These are phyloP conservation scores for Ophiostoma pallidulum DNA, from an alignment of 2,329 filamentous ascomycete species.

Conservation along the genomic window DNA sequence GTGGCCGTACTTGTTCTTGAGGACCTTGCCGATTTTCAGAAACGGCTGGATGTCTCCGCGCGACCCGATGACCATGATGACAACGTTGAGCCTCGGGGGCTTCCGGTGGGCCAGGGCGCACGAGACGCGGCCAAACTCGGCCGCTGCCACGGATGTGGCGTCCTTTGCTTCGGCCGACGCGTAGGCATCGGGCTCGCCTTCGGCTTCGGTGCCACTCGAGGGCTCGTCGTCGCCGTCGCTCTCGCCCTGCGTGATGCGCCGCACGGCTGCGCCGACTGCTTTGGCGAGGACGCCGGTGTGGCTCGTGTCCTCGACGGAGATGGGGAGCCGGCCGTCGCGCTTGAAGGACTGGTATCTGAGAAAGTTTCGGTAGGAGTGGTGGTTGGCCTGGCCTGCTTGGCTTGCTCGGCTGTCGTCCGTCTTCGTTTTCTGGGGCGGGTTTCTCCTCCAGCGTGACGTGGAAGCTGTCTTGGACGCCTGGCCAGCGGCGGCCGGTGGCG, in stretches of 20 bases:
- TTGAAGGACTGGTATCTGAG: conserved; percentile 31
- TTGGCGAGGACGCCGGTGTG: conserved; percentile 66
- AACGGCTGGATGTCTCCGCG: conserved; percentile 77
- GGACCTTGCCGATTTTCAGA: conserved; percentile 60
- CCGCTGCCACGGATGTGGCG: conserved; percentile 13
- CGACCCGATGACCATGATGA: conserved; percentile 75
- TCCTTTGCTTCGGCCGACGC: background rate
- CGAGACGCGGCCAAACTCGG: conserved; percentile 14
- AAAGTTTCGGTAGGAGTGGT: background rate
- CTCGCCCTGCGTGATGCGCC: conserved; percentile 39
- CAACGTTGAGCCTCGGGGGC: conserved; percentile 58
- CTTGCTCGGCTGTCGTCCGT: background rate
- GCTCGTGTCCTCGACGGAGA: conserved; percentile 61
- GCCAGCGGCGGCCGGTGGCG: conserved; percentile 3
- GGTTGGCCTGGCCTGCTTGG: background rate
- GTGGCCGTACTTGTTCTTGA: conserved; percentile 63
- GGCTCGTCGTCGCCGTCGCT: conserved; percentile 18
- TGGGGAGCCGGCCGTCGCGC: conserved; percentile 59
- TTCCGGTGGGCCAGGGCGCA: conserved; percentile 20
- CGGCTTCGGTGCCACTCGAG: background rate
- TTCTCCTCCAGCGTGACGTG: conserved; percentile 6
- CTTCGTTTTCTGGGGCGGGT: background rate
- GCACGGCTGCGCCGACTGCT: conserved; percentile 55
- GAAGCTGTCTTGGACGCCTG: background rate
- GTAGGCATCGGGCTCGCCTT: conserved; percentile 1